Evolutionary conservation across 768 basidiomycete genomes (phyloP).

Genomic region (Russula olivacea): DNA sequence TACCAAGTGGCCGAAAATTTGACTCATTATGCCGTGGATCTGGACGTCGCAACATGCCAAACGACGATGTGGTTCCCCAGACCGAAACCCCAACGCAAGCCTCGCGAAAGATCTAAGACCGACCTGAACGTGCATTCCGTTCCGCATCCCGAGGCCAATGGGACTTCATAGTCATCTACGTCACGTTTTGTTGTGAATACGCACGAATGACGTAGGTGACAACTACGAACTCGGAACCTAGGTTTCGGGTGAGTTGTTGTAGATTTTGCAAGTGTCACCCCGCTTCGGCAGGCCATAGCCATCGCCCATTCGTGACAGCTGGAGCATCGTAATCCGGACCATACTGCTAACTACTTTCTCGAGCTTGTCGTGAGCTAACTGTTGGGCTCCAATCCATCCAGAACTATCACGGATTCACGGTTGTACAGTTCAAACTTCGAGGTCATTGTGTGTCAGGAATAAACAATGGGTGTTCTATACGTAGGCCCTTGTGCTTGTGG

Average conservation of each 20-base stretch:
- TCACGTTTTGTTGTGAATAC: slow-evolving; percentile 44
- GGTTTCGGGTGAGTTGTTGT: not conserved
- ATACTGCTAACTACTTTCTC: too few species aligned
- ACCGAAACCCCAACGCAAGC: not conserved
- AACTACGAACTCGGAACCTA: not conserved
- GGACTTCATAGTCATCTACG: not conserved
- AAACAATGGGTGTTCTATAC: not conserved
- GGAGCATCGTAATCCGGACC: too few species aligned
- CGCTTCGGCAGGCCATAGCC: not conserved
- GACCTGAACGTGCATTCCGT: not conserved
- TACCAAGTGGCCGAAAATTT: not conserved
- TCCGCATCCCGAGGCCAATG: not conserved
- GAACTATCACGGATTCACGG: not conserved
- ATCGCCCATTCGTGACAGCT: not conserved
- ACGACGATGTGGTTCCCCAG: slow-evolving; percentile 1
- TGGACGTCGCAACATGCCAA: not conserved
- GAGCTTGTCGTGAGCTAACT: not conserved
- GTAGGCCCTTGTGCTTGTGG: not conserved
- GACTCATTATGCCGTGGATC: slow-evolving; percentile 2
- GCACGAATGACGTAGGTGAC: slow-evolving; percentile 29
- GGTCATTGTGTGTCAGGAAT: not conserved
- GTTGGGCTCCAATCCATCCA: not conserved
- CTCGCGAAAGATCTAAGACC: not conserved
- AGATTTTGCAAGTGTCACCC: not conserved
- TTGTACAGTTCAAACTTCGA: slow-evolving; percentile 64